Evolutionary conservation across 2,329 filamentous ascomycete genomes (phyloP).

Genomic region (Fulvia fulva): DNA sequence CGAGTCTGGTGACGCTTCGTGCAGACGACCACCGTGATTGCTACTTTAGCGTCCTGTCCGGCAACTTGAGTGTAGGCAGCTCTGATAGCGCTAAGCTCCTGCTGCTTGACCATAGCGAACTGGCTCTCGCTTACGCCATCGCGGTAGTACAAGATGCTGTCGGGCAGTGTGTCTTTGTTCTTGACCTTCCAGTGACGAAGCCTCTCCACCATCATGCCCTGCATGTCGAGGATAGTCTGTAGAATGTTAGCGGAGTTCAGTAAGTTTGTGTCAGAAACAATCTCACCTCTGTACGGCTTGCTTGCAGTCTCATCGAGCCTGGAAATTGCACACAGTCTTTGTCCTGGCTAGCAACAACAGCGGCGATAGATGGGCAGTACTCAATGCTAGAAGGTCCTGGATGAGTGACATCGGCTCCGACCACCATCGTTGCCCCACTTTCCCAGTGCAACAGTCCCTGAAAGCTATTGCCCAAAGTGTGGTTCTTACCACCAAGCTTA

Average conservation of each 20-base stretch:
- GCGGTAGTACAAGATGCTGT: conserved; percentile 32
- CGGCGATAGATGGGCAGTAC: conserved; percentile 11
- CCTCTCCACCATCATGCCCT: conserved; percentile 4
- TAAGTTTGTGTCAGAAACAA: background rate
- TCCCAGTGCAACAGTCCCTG: background rate
- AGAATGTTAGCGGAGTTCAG: background rate
- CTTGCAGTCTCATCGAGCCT: conserved; percentile 28
- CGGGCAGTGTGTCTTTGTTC: conserved; percentile 3
- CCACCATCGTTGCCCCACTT: conserved; percentile 26
- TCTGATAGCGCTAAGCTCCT: conserved; percentile 6
- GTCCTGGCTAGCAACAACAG: conserved; percentile 16
- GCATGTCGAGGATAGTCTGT: conserved; percentile 1
- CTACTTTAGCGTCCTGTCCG: too few relatives aligned
- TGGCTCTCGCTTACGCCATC: conserved; percentile 37
- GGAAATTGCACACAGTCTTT: conserved; percentile 27
- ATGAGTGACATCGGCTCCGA: conserved; percentile 43
- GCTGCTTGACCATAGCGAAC: conserved; percentile 12
- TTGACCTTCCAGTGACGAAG: background rate
- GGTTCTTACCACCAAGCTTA: conserved; percentile 2
- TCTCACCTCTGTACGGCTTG: conserved; percentile 3
- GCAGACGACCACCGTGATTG: conserved; percentile 34
- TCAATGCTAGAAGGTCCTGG: conserved; percentile 24
- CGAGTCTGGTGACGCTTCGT: conserved; percentile 40
- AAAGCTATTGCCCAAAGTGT: background rate
- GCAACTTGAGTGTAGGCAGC: background rate